A percentile compares a stretch with the other conserved stretches of the same genome.
phyloP scores from a whole-genome alignment of 2,329 filamentous ascomycete genomes.

The Xylariaceae sp. region DNA sequence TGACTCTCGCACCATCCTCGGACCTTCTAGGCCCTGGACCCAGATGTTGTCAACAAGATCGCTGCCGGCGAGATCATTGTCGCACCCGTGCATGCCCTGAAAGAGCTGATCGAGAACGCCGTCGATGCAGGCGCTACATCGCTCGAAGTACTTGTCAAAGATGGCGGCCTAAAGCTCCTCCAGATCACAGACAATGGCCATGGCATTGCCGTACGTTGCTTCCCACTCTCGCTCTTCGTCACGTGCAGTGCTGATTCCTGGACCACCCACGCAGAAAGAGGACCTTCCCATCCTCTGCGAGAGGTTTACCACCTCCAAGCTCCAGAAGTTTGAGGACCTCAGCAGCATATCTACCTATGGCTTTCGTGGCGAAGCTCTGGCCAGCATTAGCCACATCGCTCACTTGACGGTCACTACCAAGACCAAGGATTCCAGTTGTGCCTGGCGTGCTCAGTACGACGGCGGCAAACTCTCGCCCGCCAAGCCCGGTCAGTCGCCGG shows the following conservation, averaged over 20 bases:
- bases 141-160: constrained; percentile 86
- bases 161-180: constrained; percentile 87
- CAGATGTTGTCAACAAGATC: constrained; percentile 96
- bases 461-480: constrained; percentile 74
- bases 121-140: constrained; percentile 95
- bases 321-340: constrained; percentile 89
- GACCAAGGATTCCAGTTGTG: constrained; percentile 79
- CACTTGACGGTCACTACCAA: constrained; percentile 94
- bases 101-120: constrained; percentile 94
- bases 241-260: constrained; percentile 19
- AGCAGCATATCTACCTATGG: constrained; percentile 89
- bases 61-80: constrained; percentile 98
- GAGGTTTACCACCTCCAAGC: constrained; percentile 93
- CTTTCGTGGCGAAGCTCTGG: constrained; percentile 93
- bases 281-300: constrained; percentile 90
- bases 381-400: constrained; percentile 97
- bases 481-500: constrained; percentile 80
- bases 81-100: constrained; percentile 89
- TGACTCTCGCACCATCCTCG: no score
- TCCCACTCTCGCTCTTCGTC: neutral
- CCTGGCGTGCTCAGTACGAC: constrained; percentile 84
- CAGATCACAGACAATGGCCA: constrained; percentile 98
- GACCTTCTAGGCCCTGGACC: constrained; percentile 65
- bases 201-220: constrained; percentile 72
- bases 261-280: constrained; percentile 65